Evolutionary conservation across 169 alveolate species (phyloP).

Genomic region (Cryptosporidium tyzzeri): DNA sequence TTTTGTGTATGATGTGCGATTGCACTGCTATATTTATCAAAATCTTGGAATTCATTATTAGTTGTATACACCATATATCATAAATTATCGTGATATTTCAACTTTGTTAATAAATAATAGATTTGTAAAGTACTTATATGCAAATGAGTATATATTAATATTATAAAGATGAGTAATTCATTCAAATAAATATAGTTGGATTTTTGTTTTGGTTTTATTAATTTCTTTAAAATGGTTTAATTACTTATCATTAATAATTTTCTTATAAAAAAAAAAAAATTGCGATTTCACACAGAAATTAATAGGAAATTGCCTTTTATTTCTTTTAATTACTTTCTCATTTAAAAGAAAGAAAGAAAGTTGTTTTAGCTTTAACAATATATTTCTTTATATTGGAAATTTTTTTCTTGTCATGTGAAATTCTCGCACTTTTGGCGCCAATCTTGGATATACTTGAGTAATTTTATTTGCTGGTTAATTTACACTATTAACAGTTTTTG

Average conservation of each 20-base stretch:
- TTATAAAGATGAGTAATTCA: too few species aligned
- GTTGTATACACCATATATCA: constrained; percentile 1
- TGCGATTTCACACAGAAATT: too few species aligned
- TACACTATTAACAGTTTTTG: not conserved
- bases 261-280: too few species aligned
- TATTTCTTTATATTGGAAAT: not conserved
- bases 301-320: too few species aligned
- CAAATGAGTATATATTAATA: too few species aligned
- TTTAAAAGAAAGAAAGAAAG: too few species aligned
- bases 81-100: not conserved
- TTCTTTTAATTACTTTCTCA: too few species aligned
- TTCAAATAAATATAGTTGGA: too few species aligned
- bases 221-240: too few species aligned
- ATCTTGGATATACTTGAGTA: not conserved
- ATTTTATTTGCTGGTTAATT: not conserved
- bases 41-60: not conserved
- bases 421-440: constrained; percentile 41
- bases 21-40: constrained; percentile 58
- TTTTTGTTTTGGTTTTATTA: too few species aligned
- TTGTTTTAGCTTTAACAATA: not conserved
- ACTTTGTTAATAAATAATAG: not conserved
- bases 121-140: too few species aligned
- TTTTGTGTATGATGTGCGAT: constrained; percentile 34
- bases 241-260: not conserved
- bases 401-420: not conserved